Conservation (phyloP, 805 yeast species). For the Saccharomycopsis selenospora region DNA sequence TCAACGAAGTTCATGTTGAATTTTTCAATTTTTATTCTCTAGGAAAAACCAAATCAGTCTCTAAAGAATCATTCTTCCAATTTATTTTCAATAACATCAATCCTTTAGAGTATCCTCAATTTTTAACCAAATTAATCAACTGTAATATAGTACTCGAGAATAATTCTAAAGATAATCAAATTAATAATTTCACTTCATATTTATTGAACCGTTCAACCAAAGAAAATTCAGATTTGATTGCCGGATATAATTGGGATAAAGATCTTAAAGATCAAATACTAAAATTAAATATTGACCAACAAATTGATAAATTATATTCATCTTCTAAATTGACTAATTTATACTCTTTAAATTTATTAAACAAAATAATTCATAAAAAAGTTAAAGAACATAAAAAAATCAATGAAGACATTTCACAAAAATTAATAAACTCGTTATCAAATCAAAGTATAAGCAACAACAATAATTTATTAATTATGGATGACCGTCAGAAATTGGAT, state of each 20-base stretch:
- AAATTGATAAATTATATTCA: conserved; percentile 8
- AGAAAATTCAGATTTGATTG: conserved; percentile 8
- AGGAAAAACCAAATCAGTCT: no score
- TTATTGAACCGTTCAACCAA: conserved; percentile 5
- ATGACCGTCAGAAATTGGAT: neutral
- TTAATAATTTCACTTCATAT: conserved; percentile 5
- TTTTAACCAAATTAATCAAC: conserved; percentile 3
- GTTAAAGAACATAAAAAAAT: conserved; percentile 8
- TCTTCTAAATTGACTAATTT: conserved; percentile 10
- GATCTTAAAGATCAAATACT: no score
- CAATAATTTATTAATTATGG: neutral
- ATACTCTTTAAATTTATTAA: conserved; percentile 7
- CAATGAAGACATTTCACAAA: neutral
- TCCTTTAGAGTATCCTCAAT: conserved; percentile 1
- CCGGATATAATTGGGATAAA: conserved; percentile 10
- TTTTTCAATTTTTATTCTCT: neutral
- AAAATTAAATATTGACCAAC: no score
- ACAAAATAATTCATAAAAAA: conserved; percentile 10
- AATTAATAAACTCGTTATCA: neutral
- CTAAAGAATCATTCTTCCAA: neutral
- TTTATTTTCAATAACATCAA: neutral
- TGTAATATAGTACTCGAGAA: conserved; percentile 12
- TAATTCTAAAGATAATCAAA: no score
- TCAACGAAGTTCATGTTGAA: neutral
- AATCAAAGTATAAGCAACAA: neutral